Conservation (phyloP, 2,329 filamentous ascomycete species). For the Fulvia fulva region DNA sequence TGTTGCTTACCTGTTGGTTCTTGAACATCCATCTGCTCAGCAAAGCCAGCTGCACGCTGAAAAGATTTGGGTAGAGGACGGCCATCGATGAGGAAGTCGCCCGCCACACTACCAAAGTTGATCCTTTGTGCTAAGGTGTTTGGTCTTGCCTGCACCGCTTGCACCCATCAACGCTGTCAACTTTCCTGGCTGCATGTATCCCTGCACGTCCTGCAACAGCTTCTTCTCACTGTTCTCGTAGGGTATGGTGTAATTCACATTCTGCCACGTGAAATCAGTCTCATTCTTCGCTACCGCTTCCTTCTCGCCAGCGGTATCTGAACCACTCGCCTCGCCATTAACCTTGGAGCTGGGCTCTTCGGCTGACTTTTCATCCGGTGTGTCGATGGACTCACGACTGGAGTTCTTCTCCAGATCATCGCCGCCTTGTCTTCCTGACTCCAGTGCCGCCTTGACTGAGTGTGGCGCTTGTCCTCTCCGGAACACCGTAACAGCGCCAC, state of each 20-base stretch:
- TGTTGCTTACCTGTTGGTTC: constrained; percentile 42
- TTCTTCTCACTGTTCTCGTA: constrained; percentile 39
- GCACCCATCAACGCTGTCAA: constrained; percentile 48
- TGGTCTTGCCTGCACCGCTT: constrained; percentile 74
- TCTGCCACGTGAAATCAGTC: constrained; percentile 51
- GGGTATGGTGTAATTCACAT: constrained; percentile 46
- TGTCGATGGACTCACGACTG: not conserved
- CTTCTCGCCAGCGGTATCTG: constrained; percentile 50
- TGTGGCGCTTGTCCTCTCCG: constrained; percentile 63
- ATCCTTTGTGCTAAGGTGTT: constrained; percentile 65
- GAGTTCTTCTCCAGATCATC: constrained; percentile 39
- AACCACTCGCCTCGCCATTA: constrained; percentile 36
- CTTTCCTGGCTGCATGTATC: constrained; percentile 52
- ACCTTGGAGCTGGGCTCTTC: constrained; percentile 26
- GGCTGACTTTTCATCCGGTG: constrained; percentile 20
- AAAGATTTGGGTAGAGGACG: constrained; percentile 71
- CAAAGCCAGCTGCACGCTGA: constrained; percentile 64
- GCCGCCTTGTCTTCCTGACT: constrained; percentile 50
- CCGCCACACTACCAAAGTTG: constrained; percentile 78
- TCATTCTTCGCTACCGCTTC: constrained; percentile 48
- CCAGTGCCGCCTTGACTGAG: constrained; percentile 61
- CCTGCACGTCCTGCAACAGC: constrained; percentile 36
- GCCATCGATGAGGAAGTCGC: constrained; percentile 78
- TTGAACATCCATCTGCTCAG: constrained; percentile 51
- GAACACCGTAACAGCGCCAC: constrained; percentile 62